Percentiles rank a stretch among this genome's conserved stretches.
These are phyloP conservation scores for Nepenthes alata DNA, from an alignment of 179 eudicot species.

Conservation along the genomic window DNA sequence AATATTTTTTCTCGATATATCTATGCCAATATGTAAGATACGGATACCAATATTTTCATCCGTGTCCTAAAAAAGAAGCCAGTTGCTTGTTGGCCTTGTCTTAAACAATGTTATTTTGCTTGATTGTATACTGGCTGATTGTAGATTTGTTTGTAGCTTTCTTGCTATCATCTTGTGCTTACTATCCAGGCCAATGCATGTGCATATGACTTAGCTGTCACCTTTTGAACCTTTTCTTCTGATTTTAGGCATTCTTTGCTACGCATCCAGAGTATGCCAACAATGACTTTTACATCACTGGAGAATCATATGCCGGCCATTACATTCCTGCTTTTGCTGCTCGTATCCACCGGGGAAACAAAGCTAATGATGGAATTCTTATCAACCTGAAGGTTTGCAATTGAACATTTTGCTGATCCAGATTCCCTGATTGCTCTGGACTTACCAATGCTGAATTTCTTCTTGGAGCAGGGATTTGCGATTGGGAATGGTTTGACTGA, in stretches of 20 bases:
- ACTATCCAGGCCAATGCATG: no score
- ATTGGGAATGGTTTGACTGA: slow-evolving; percentile 71
- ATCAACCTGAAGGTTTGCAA: slow-evolving; percentile 57
- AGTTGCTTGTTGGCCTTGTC: no score
- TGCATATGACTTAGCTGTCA: no score
- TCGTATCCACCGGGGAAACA: slow-evolving; percentile 53
- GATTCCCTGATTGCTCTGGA: not conserved
- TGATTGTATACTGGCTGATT: no score
- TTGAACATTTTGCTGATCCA: not conserved
- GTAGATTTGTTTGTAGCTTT: no score
- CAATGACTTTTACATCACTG: slow-evolving; percentile 66
- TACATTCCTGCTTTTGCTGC: slow-evolving; percentile 75
- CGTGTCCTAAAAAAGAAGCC: no score
- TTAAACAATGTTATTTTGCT: no score
- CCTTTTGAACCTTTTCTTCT: not conserved
- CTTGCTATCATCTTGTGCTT: no score
- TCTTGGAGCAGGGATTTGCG: slow-evolving; percentile 45
- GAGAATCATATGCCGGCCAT: slow-evolving; percentile 77
- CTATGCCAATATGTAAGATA: no score
- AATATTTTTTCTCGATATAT: no score
- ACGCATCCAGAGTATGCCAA: slow-evolving; percentile 43
- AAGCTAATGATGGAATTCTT: slow-evolving; percentile 50
- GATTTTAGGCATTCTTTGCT: slow-evolving; percentile 46
- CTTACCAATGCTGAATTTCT: not conserved
- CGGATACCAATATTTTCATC: no score